Base-by-base conservation (phyloP, 768 basidiomycete genomes). In the Macrolepiota albuminosa region DNA sequence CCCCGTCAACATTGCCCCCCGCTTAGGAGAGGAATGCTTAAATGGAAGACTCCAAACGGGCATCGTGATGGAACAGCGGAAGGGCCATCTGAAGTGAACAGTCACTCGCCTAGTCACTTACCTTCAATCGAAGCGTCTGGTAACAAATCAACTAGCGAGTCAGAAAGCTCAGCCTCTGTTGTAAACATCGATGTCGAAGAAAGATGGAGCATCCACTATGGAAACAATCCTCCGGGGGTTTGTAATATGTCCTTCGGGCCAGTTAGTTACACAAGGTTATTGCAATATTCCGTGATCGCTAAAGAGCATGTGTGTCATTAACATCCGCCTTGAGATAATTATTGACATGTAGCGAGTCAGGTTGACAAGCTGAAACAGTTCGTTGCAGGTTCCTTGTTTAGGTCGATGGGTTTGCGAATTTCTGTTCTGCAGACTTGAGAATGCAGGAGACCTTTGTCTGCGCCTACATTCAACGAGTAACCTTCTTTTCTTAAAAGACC, bases 401-500 rank as follows among this genome's bases (percentile, higher is more conserved):
- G 8, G 60, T 33, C 45, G 7, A 49, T 36, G 24, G 4, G 24
- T 39, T 40, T 59, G 59, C 9, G 40, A 43, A 43, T 18, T 10
- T 50, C 29, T 58, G 31, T 18, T 53, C 60, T 52, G 13, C 21
- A 80, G 78, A 55, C 73, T 77, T 54, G 63, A 68, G 39, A 68
- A 67, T n/a, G 70, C 71, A 61, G 62, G 70, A 18, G 75, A 78
- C 21, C 68, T 79, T n/a, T 71, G 77, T 60, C 71, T 83, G 60
- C 75, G 78, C 5, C 55, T 85, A 14, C 73, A 77, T 53, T 75
- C 78, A 11, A 60, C 71, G 8, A 57, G 56, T 2, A 61, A 75
- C 9, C 66, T 79, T 63, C 82, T 78, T 0, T 87, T 86, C 60
- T 43, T 86, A 9, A 78, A 82, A 52, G 81, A 84, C 59, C 86